These are phyloP conservation scores for Sphaerobolus stellatus DNA, from an alignment of 1,284 basidiomycete genomes.

Conservation along the genomic window DNA sequence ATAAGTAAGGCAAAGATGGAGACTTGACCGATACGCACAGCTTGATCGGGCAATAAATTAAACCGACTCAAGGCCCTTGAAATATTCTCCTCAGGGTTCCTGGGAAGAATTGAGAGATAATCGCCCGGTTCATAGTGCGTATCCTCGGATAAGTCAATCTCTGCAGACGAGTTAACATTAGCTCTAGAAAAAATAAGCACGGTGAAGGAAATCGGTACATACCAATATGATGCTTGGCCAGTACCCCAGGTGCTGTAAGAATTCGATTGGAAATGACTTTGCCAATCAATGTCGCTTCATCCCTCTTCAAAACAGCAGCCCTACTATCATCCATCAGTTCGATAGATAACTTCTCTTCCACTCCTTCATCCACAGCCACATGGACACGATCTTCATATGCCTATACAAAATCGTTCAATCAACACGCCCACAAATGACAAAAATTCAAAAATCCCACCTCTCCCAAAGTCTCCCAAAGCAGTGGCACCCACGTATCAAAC, in stretches of 20 bases:
- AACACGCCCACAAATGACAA: not conserved
- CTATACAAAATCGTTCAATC: not conserved
- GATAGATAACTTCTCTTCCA: conserved; percentile 30
- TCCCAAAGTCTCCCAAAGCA: conserved; percentile 41
- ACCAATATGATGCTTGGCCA: conserved; percentile 47
- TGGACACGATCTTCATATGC: conserved; percentile 15
- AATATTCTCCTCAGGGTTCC: conserved; percentile 41
- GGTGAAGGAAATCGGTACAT: conserved; percentile 4
- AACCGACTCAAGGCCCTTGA: conserved; percentile 41
- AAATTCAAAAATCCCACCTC: conserved; percentile 25
- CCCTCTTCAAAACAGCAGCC: conserved; percentile 38
- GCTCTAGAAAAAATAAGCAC: not conserved
- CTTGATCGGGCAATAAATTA: conserved; percentile 40
- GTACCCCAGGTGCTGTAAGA: conserved; percentile 39
- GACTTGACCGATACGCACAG: conserved; percentile 27
- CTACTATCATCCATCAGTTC: conserved; percentile 36
- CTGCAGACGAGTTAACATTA: conserved; percentile 21
- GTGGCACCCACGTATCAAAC: conserved; percentile 47
- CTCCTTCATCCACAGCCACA: conserved; percentile 20
- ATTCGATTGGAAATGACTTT: conserved; percentile 41
- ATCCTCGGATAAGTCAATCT: conserved; percentile 44
- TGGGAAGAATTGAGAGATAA: conserved; percentile 47
- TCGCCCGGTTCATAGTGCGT: conserved; percentile 45
- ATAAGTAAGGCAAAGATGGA: not conserved
- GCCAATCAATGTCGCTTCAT: conserved; percentile 37